Evolutionary conservation across 345 rosid species (phyloP).

Genomic region (Pistacia integerrima): DNA sequence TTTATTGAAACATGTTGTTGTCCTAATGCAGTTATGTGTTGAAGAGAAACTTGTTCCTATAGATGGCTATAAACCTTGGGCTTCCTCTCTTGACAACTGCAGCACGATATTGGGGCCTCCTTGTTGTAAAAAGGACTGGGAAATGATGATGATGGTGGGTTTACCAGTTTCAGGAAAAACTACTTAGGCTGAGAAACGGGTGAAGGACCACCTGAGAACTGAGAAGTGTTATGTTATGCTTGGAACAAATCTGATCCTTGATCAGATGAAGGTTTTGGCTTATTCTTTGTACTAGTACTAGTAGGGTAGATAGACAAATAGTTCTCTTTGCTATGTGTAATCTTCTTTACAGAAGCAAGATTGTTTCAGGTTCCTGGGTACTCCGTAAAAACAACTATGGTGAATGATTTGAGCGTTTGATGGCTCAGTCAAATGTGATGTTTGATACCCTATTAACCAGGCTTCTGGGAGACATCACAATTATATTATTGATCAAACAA

Average conservation of each 20-base stretch:
- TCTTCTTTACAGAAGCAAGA: background rate
- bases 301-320: background rate
- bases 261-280: constrained; percentile 39
- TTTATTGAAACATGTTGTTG: constrained; percentile 40
- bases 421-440: constrained; percentile 28
- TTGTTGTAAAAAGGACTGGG: constrained; percentile 21
- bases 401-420: constrained; percentile 30
- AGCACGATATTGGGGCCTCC: constrained; percentile 31
- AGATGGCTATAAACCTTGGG: constrained; percentile 41
- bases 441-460: constrained; percentile 29
- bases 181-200: constrained; percentile 44
- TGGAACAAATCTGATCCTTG: constrained; percentile 41
- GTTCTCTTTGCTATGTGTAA: background rate
- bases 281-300: background rate
- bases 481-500: constrained; percentile 41
- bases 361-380: constrained; percentile 33
- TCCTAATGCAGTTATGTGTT: constrained; percentile 33
- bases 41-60: constrained; percentile 30
- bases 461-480: constrained; percentile 35
- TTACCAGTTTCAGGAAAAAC: constrained; percentile 45
- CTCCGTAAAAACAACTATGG: constrained; percentile 26
- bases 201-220: constrained; percentile 29
- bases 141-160: constrained; percentile 44
- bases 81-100: constrained; percentile 30
- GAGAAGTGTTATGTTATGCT: constrained; percentile 37